Percentiles rank a stretch among this genome's conserved stretches.
These are phyloP conservation scores for Calamus simplicifolius DNA, from an alignment of 176 grass and related monocot genomes.

Conservation along the genomic window DNA sequence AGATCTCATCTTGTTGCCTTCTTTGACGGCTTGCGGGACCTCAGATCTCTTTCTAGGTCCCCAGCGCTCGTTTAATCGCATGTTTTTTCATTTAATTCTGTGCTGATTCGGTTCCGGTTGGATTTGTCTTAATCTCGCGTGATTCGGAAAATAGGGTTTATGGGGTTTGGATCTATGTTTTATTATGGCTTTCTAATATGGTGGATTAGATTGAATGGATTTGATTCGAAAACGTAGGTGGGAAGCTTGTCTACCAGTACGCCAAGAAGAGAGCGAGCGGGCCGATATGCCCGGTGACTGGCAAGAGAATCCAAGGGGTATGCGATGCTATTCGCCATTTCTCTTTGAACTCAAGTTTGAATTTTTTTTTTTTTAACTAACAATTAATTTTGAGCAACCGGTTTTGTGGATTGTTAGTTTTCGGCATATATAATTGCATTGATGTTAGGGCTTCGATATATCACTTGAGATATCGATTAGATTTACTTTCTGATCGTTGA, in stretches of 20 bases:
- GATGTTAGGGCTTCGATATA: too few species aligned
- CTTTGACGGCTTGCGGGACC: not conserved
- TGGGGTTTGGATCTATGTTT: too few species aligned
- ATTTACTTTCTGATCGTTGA: too few species aligned
- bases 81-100: not conserved
- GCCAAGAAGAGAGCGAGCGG: conserved; percentile 79
- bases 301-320: conserved; percentile 92
- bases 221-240: conserved; percentile 34
- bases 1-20: not conserved
- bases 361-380: too few species aligned
- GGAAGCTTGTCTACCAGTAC: conserved; percentile 85
- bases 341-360: not conserved
- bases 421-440: too few species aligned
- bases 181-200: too few species aligned
- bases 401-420: too few species aligned
- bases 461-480: too few species aligned
- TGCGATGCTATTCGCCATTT: not conserved
- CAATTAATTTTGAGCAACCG: too few species aligned
- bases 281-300: conserved; percentile 76
- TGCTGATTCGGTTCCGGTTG: not conserved
- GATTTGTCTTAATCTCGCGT: not conserved
- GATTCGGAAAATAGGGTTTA: not conserved
- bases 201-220: not conserved
- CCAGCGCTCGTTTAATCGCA: not conserved
- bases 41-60: not conserved